Conservation (phyloP, 495 filamentous ascomycete genomes). For the Melanomma pulvis-pyrius region DNA sequence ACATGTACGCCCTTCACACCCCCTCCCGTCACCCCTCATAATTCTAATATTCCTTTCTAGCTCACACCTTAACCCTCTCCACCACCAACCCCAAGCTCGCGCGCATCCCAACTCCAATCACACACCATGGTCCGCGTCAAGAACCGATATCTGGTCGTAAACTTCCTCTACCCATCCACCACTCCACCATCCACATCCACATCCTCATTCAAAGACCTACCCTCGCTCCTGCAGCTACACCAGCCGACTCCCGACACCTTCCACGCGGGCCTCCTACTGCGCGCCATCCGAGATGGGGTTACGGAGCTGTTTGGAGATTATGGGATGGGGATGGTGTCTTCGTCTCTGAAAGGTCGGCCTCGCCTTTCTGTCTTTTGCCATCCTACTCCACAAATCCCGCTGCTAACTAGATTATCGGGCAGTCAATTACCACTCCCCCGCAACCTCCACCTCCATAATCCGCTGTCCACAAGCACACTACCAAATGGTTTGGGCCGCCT, state of each 20-base stretch:
- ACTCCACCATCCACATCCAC: conserved; percentile 21
- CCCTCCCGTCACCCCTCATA: background rate
- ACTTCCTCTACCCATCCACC: conserved; percentile 76
- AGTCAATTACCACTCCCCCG: conserved; percentile 92
- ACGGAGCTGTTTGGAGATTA: conserved; percentile 85
- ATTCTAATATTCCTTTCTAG: background rate
- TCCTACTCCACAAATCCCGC: background rate
- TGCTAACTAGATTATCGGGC: background rate
- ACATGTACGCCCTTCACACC: background rate
- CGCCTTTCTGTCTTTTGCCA: background rate
- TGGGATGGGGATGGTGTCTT: conserved; percentile 67
- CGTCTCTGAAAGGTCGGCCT: conserved; percentile 62
- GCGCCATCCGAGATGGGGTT: conserved; percentile 69
- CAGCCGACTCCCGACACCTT: conserved; percentile 71
- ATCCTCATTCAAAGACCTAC: conserved; percentile 46
- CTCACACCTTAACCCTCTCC: background rate
- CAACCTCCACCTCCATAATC: conserved; percentile 93
- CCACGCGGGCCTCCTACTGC: conserved; percentile 63
- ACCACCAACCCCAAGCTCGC: background rate
- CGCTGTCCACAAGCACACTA: conserved; percentile 77
- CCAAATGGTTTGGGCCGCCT: conserved; percentile 83
- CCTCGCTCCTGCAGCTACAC: conserved; percentile 69
- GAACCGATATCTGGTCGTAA: conserved; percentile 88
- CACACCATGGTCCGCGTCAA: conserved; percentile 89
- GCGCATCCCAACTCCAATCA: background rate